phyloP scores from a whole-genome alignment of 2,329 filamentous ascomycete species.

The Fusarium sp. region DNA sequence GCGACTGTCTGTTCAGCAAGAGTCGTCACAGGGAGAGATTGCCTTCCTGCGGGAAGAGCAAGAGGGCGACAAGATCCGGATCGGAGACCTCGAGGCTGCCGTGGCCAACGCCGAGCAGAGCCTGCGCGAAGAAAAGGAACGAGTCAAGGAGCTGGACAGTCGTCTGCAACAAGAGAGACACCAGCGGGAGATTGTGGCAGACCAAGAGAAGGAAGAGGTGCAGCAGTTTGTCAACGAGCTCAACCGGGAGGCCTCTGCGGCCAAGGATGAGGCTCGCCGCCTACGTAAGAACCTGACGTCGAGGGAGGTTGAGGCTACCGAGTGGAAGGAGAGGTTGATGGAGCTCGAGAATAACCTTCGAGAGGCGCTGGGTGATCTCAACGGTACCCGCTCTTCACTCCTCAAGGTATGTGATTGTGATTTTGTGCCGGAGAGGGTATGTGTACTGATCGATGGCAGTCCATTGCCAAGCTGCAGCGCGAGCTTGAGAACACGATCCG shows the following conservation, averaged over 20 bases:
- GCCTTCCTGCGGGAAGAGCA: constrained; percentile 96
- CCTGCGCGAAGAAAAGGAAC: constrained; percentile 86
- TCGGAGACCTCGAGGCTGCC: constrained; percentile 88
- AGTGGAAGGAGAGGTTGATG: constrained; percentile 90
- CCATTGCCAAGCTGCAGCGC: constrained; percentile 85
- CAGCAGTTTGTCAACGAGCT: constrained; percentile 94
- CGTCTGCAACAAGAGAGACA: constrained; percentile 82
- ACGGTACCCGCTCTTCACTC: constrained; percentile 84
- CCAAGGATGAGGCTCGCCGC: constrained; percentile 86
- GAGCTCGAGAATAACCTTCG: constrained; percentile 90
- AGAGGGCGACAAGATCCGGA: constrained; percentile 96
- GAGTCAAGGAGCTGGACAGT: constrained; percentile 73
- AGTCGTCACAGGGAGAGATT: constrained; percentile 92
- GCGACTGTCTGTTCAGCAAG: constrained; percentile 86
- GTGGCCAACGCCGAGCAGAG: constrained; percentile 80
- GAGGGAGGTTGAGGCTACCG: constrained; percentile 86
- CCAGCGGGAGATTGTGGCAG: constrained; percentile 86
- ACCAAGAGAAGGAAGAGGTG: constrained; percentile 91
- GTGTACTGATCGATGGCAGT: constrained; percentile 56
- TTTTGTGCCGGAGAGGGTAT: neutral
- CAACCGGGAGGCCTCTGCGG: constrained; percentile 80
- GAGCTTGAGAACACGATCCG: constrained; percentile 86
- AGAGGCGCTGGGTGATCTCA: constrained; percentile 86
- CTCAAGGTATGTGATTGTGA: constrained; percentile 69
- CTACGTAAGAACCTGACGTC: constrained; percentile 84